Base-by-base conservation (phyloP, 2,329 filamentous ascomycete species). In the Aspergillus jensenii region DNA sequence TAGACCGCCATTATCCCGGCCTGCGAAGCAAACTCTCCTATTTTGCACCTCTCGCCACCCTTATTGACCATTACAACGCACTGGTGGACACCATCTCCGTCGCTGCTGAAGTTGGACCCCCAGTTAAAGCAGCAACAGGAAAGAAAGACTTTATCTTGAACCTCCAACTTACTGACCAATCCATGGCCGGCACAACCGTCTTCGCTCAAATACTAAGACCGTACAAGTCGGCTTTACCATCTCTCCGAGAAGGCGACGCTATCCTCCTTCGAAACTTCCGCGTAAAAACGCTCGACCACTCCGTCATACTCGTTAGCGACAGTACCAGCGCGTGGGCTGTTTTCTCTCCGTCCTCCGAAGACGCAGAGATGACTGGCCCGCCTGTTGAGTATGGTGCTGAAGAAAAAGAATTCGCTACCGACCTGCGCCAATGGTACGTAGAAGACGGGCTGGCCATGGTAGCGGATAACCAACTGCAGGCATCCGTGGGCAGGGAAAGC, bases 241-340 rank as follows among this genome's bases (percentile, higher is more conserved):
- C 61, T 4, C 51, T 74, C 15, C 59, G 58, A 7, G 67, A 73
- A 59, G 79, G 78, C 12, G 75, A 79, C 59, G 70, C 72, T 2
- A 66, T 82, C 35, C 66, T 82, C 2, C 70, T 82, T 8, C 73
- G 78, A 14, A 72, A 80, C 57, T 79, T 81, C 64, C 75, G 76
- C 58, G 76, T 81, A 8, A 71, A 75, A 41, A 77, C 68, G 57
- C 67, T 72, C 49, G 68, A 77, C 14, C 72, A 75, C 60, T 71
- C 69, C 6, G 66, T 78, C 52, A 72, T 73, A 58, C 69, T 82
- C 3, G 61, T 77, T 49, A 80, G 76, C 61, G 69, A 67, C 3
- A 69, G 76, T 12, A 70, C 70, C 15, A 80, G 78, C 57, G 72
- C 78, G 11, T 82, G 79, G 79, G 78, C 74, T 9, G 76, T 81